phyloP scores from a whole-genome alignment of 2,329 filamentous ascomycete species.

The Aspergillus sp. region DNA sequence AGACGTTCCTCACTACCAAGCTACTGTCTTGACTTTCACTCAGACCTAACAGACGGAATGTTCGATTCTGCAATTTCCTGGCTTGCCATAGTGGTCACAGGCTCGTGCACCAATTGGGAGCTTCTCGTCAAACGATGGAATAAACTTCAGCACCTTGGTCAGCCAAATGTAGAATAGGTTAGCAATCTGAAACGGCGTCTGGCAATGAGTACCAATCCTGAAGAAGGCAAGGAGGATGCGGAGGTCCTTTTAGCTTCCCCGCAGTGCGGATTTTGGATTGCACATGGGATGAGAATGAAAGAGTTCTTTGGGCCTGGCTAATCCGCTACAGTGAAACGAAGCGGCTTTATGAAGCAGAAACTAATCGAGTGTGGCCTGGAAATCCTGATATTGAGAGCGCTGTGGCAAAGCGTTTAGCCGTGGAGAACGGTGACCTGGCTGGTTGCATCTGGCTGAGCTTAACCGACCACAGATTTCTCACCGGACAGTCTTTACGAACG shows the following conservation, averaged over 20 bases:
- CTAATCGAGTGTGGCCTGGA: background rate
- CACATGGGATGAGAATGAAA: background rate
- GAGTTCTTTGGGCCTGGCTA: background rate
- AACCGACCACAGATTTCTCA: no score
- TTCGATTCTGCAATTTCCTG: background rate
- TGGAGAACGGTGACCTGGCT: background rate
- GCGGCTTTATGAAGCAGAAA: background rate
- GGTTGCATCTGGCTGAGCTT: no score
- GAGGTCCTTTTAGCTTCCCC: background rate
- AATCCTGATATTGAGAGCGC: background rate
- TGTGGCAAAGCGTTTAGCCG: background rate
- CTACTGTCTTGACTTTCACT: background rate
- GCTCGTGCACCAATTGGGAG: background rate
- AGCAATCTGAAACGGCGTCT: background rate
- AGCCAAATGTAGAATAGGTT: background rate
- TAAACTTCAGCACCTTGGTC: background rate
- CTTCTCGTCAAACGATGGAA: background rate
- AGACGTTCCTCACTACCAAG: background rate
- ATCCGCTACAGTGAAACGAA: background rate
- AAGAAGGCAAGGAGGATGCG: background rate
- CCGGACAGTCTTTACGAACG: no score
- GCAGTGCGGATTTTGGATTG: background rate
- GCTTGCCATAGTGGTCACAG: background rate
- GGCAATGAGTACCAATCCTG: background rate
- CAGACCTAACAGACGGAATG: background rate